Conservation (phyloP, 805 yeast species). For the Metschnikowia bowlesiae region DNA sequence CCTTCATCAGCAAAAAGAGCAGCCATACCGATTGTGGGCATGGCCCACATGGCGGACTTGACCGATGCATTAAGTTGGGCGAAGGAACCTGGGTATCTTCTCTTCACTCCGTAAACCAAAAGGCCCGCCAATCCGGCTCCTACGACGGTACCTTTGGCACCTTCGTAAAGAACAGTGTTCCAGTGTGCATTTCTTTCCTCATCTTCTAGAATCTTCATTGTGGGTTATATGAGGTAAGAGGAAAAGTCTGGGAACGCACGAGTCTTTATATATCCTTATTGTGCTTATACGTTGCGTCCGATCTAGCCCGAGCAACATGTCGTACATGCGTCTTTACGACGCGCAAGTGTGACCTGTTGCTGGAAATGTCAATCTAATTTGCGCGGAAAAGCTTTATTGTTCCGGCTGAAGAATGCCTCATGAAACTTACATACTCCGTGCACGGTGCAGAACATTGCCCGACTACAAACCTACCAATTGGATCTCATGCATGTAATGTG, state of each 20-base stretch:
- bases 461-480: too few species aligned
- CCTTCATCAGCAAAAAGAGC: slow-evolving; percentile 69
- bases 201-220: slow-evolving; percentile 62
- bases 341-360: slow-evolving; percentile 1
- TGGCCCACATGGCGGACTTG: slow-evolving; percentile 60
- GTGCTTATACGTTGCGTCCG: neutral
- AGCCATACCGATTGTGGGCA: slow-evolving; percentile 61
- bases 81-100: slow-evolving; percentile 44
- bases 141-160: slow-evolving; percentile 50
- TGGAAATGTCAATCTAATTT: neutral
- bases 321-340: neutral
- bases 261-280: neutral
- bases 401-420: neutral
- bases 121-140: slow-evolving; percentile 59
- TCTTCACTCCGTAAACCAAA: slow-evolving; percentile 39
- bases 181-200: slow-evolving; percentile 68
- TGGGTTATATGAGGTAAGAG: slow-evolving; percentile 7
- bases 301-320: neutral
- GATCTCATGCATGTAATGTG: too few species aligned
- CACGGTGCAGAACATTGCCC: too few species aligned
- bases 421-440: too few species aligned
- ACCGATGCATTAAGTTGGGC: slow-evolving; percentile 32
- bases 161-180: slow-evolving; percentile 56
- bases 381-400: neutral
- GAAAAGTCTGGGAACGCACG: neutral